A percentile compares a stretch with the other conserved stretches of the same genome.
phyloP scores from a whole-genome alignment of 148 eudicot genomes.

The Bassia scoparia region DNA sequence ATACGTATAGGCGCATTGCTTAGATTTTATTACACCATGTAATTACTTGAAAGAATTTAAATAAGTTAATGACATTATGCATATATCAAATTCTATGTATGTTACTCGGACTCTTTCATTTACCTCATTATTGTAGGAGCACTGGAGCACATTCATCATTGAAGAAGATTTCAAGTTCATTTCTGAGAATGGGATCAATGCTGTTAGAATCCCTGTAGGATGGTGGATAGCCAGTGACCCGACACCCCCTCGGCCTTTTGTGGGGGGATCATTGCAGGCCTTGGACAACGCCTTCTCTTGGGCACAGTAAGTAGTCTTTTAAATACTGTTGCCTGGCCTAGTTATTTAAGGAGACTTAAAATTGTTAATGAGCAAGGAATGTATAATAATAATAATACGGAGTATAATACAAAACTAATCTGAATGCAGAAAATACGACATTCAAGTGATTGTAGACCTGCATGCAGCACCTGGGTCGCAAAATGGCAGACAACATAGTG shows the following conservation, averaged over 20 bases:
- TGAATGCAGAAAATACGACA: not conserved
- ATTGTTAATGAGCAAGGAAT: not conserved
- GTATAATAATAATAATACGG: too few species aligned
- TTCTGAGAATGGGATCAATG: constrained; percentile 49
- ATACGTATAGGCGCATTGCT: too few species aligned
- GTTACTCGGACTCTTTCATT: too few species aligned
- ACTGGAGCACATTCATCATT: constrained; percentile 57
- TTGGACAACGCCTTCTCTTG: constrained; percentile 64
- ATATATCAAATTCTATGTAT: too few species aligned
- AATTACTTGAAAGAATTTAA: too few species aligned
- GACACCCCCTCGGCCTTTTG: constrained; percentile 54
- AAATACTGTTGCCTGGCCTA: not conserved
- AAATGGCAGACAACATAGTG: constrained; percentile 55
- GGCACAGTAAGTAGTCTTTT: constrained; percentile 47
- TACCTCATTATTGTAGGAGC: constrained; percentile 49
- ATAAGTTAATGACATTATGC: too few species aligned
- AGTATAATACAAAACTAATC: too few species aligned
- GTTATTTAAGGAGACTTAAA: not conserved
- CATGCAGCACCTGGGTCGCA: constrained; percentile 74
- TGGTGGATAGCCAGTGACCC: constrained; percentile 72
- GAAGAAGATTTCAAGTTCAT: constrained; percentile 67
- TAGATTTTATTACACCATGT: too few species aligned
- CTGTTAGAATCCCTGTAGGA: constrained; percentile 68
- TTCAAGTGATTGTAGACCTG: constrained; percentile 54
- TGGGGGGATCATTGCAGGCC: constrained; percentile 56